phyloP scores from a whole-genome alignment of 2,329 filamentous ascomycete genomes.

The Alternaria novae-zelandiae region DNA sequence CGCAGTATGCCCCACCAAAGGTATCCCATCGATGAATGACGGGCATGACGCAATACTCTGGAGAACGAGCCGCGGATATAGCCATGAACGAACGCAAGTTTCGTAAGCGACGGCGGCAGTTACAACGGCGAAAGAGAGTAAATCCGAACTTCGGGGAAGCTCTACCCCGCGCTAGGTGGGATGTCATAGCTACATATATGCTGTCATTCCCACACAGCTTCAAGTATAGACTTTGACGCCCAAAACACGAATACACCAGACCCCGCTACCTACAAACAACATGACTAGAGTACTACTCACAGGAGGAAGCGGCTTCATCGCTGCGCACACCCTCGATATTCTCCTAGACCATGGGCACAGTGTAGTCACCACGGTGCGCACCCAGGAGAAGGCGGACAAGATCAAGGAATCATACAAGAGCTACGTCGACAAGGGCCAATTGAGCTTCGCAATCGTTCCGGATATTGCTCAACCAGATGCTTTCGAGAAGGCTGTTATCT shows the following conservation, averaged over 20 bases:
- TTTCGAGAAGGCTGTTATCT: conserved; percentile 68
- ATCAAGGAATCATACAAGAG: conserved; percentile 62
- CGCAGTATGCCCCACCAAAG: conserved; percentile 11
- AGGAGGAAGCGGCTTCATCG: conserved; percentile 69
- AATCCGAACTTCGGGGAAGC: conserved; percentile 16
- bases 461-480: conserved; percentile 74
- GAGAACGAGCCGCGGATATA: conserved; percentile 12
- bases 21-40: conserved; percentile 10
- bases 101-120: conserved; percentile 15
- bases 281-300: conserved; percentile 52
- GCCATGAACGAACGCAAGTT: conserved; percentile 1
- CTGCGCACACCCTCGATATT: conserved; percentile 67
- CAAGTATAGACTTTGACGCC: background rate
- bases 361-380: conserved; percentile 68
- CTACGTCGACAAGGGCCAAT: conserved; percentile 59
- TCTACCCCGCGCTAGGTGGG: conserved; percentile 22
- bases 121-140: conserved; percentile 12
- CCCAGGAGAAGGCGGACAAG: conserved; percentile 66
- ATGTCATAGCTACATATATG: conserved; percentile 17
- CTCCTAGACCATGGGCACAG: conserved; percentile 64
- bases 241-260: background rate
- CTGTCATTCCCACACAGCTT: conserved; percentile 1
- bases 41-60: conserved; percentile 16
- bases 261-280: background rate
- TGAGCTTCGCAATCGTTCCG: conserved; percentile 71